Evolutionary conservation across 106 monocot genomes (phyloP), one percentile per base, ranked within the genome.

Genomic region (Chionographis japonica): DNA sequence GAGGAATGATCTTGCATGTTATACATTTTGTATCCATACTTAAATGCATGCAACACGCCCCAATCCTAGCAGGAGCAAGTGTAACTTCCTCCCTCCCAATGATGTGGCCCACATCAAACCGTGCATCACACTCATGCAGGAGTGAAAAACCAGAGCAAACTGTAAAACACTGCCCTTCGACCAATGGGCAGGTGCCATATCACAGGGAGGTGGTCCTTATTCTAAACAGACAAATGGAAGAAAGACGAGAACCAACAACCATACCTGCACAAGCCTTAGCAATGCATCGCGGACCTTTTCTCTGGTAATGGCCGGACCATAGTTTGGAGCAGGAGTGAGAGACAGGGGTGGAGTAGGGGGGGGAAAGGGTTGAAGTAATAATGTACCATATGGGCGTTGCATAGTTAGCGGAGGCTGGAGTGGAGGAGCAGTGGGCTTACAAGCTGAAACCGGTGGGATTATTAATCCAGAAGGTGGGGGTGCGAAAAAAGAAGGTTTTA

Each of bases 341-440:
- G 94, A 94, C 35, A 79, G 74, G 67, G 94, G 70, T 13, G 94
- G 94, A 65, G 60, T 78, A 8, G 94, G 94, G 19, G 90, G 94
- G 19, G 94, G 90, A 69, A 82, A 90, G 39, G 94, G 90, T 59
- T 94, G 93, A 17, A 90, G 82, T 38, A 94, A 72, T 56, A 84
- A 86, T 43, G 84, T 77, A 10, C 90, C 94, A 82, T 87, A 84
- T 18, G 87, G 84, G 36, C 80, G 83, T 57, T 92, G 93, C 60
- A 86, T 72, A 4, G 81, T 80, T 20, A 84, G 59, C 11, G 81
- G 70, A 63, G 81, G 74, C 73, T 84, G 81, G 40, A 86, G 71
- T 50, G 90, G 83, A 6, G 81, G 84, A 59, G 84, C 78, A 38
- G 82, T 60, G 2, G 81, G 76, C 51, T 58, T 9, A 37, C 76